These are phyloP conservation scores for Apostasia shenzhenica DNA, from an alignment of 106 monocot genomes.

Conservation along the genomic window DNA sequence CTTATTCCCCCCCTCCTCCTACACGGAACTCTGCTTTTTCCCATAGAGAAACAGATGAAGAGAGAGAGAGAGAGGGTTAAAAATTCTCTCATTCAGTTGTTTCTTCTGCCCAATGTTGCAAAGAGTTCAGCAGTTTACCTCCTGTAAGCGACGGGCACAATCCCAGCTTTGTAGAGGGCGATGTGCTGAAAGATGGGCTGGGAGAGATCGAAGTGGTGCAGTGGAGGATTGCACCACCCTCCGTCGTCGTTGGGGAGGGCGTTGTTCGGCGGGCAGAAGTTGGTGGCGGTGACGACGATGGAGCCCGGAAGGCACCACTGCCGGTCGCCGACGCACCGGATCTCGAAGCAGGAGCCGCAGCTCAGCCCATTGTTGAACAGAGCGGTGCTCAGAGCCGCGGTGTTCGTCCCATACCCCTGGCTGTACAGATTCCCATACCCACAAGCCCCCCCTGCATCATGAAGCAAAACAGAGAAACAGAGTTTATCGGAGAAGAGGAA, in stretches of 20 bases:
- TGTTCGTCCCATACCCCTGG: conserved; percentile 53
- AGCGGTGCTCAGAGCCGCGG: conserved; percentile 50
- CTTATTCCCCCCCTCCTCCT: conserved; percentile 62
- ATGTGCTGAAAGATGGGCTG: conserved; percentile 47
- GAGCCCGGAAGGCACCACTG: conserved; percentile 45
- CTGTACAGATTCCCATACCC: conserved; percentile 56
- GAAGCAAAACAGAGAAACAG: neutral
- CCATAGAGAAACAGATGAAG: neutral
- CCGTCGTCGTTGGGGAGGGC: conserved; percentile 45
- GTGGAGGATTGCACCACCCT: conserved; percentile 59
- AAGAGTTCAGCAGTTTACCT: conserved; percentile 7
- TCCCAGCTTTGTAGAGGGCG: conserved; percentile 38
- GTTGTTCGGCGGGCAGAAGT: conserved; percentile 90
- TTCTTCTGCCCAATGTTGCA: neutral
- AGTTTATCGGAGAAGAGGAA: neutral
- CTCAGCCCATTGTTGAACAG: conserved; percentile 47
- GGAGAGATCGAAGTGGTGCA: conserved; percentile 45
- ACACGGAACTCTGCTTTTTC: conserved; percentile 34
- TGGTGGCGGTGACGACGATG: conserved; percentile 65
- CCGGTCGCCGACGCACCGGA: conserved; percentile 24
- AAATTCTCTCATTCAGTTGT: neutral
- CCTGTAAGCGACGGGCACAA: conserved; percentile 46
- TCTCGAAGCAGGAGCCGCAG: conserved; percentile 53
- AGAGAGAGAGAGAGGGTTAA: neutral
- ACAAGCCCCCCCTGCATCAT: conserved; percentile 44